phyloP scores from a whole-genome alignment of 148 eudicot species.

The Chenopodium berlandieri region DNA sequence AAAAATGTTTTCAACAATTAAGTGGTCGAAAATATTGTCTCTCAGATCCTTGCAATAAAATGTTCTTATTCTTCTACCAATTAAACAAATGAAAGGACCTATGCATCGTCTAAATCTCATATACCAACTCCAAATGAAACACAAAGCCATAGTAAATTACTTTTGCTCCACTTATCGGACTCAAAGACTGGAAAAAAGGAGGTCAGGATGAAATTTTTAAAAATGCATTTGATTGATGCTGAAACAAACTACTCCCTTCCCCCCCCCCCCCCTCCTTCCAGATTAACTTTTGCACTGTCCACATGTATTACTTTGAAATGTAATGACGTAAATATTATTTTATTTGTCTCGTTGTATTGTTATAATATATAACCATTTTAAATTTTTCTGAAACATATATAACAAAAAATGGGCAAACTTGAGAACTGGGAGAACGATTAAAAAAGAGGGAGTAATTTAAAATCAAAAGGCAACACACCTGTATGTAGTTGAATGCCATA shows the following conservation, averaged over 20 bases:
- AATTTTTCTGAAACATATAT: too few relatives aligned
- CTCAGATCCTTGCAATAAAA: background rate
- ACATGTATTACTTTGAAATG: too few relatives aligned
- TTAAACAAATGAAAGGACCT: background rate
- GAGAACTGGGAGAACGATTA: too few relatives aligned
- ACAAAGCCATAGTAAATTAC: background rate
- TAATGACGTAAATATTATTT: too few relatives aligned
- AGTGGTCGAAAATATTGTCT: too few relatives aligned
- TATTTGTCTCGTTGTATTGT: too few relatives aligned
- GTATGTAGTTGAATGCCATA: slow-evolving; percentile 90
- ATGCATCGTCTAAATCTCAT: background rate
- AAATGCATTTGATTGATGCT: too few relatives aligned
- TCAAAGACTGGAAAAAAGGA: background rate
- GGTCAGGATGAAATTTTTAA: background rate
- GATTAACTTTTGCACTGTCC: too few relatives aligned
- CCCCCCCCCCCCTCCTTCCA: too few relatives aligned
- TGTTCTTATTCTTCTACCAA: background rate
- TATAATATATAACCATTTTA: too few relatives aligned
- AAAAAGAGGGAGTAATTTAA: background rate
- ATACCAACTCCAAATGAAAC: slow-evolving; percentile 11
- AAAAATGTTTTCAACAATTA: background rate
- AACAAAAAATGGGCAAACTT: too few relatives aligned
- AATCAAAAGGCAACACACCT: slow-evolving; percentile 36
- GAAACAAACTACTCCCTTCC: too few relatives aligned
- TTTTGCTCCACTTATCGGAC: background rate